Conservation (phyloP, 2,329 filamentous ascomycete species). For the Xylaria arbuscula region DNA sequence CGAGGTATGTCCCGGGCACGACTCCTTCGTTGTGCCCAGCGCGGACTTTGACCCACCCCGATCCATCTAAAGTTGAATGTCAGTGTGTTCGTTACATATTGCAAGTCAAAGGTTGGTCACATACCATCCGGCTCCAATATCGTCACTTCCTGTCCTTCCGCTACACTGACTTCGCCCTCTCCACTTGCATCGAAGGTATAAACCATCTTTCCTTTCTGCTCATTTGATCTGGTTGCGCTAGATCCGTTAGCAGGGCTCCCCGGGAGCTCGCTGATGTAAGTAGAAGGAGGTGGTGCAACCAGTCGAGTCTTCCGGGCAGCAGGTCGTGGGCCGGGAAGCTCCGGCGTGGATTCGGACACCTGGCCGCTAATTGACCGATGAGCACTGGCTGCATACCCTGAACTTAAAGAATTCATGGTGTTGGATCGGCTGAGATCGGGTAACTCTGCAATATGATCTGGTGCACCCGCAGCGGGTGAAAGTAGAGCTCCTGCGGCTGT, state of each 20-base stretch:
- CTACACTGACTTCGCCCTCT: conserved; percentile 82
- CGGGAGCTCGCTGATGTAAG: conserved; percentile 78
- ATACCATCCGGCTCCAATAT: conserved; percentile 90
- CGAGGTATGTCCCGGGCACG: conserved; percentile 88
- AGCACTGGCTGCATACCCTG: conserved; percentile 84
- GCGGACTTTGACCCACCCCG: conserved; percentile 90
- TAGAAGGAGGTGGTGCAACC: conserved; percentile 85
- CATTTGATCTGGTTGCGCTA: conserved; percentile 52
- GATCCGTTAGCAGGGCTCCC: conserved; percentile 61
- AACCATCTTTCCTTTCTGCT: conserved; percentile 86
- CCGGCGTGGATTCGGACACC: conserved; percentile 52
- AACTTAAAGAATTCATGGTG: conserved; percentile 91
- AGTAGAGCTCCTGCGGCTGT: conserved; percentile 75
- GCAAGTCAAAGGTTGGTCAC: conserved; percentile 49
- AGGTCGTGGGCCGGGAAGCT: conserved; percentile 59
- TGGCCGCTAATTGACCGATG: conserved; percentile 78
- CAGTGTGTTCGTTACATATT: conserved; percentile 48
- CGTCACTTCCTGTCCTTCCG: conserved; percentile 80
- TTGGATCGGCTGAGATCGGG: conserved; percentile 80
- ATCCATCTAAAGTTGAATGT: conserved; percentile 72
- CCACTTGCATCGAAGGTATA: conserved; percentile 85
- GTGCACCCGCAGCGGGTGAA: conserved; percentile 59
- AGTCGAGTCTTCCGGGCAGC: conserved; percentile 75
- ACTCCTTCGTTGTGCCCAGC: conserved; percentile 81
- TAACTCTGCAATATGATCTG: conserved; percentile 68